Percentiles rank a stretch among this genome's conserved stretches.
These are phyloP conservation scores for Theobroma cacao DNA, from an alignment of 345 rosid genomes.

Conservation along the genomic window DNA sequence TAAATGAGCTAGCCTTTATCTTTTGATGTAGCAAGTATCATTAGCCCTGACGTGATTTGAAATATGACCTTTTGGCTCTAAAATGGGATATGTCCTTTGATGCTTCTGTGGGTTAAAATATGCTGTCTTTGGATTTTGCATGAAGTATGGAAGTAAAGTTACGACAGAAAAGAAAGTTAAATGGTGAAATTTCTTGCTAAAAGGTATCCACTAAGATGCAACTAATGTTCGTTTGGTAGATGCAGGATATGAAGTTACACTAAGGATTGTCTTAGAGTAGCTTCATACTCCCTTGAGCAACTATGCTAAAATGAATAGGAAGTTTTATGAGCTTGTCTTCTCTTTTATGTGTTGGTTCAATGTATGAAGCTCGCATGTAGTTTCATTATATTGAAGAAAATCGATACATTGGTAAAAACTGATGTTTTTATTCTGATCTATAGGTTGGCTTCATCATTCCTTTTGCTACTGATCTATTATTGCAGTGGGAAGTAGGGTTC, in stretches of 20 bases:
- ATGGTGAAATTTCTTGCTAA: not conserved
- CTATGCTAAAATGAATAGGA: not conserved
- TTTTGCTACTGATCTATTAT: not conserved
- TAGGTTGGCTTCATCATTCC: not conserved
- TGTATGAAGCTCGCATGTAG: not conserved
- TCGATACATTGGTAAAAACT: not conserved
- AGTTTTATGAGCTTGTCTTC: not conserved
- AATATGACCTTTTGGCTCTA: not conserved
- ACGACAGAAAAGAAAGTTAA: not conserved
- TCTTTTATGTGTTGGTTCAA: not conserved
- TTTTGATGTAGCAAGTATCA: slow-evolving; percentile 1
- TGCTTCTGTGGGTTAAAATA: not conserved
- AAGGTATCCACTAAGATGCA: not conserved
- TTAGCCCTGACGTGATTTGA: not conserved
- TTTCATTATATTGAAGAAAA: not conserved
- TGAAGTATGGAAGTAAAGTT: not conserved
- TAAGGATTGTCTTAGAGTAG: not conserved
- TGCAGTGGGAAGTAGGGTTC: not conserved
- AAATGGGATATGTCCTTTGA: not conserved
- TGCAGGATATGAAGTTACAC: not conserved
- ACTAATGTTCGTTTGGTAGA: not conserved
- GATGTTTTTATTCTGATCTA: not conserved
- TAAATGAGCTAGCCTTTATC: slow-evolving; percentile 5
- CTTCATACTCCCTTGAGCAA: not conserved
- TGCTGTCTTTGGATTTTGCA: not conserved